These are phyloP conservation scores for Mortierella sp. DNA, from an alignment of 371 early-diverging fungal species.

Conservation along the genomic window DNA sequence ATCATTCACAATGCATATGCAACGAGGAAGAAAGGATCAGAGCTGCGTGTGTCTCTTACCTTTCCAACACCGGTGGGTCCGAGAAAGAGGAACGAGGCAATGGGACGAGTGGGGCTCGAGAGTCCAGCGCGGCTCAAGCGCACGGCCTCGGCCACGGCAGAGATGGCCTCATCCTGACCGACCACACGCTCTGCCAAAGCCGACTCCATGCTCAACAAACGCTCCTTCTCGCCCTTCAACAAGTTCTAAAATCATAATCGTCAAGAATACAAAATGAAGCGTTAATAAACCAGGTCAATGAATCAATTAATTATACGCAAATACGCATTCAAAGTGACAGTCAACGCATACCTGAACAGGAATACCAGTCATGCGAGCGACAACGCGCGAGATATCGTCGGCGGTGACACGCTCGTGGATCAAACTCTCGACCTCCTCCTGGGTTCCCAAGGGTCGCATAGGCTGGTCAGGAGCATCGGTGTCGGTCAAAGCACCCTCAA, in stretches of 20 bases:
- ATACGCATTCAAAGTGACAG: no score
- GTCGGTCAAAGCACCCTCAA: conserved; percentile 32
- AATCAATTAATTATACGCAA: not conserved
- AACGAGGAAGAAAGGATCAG: conserved; percentile 22
- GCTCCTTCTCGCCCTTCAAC: conserved; percentile 85
- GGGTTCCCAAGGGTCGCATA: conserved; percentile 53
- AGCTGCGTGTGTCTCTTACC: conserved; percentile 52
- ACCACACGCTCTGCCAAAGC: conserved; percentile 80
- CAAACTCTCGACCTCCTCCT: conserved; percentile 70
- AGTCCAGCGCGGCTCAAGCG: conserved; percentile 87
- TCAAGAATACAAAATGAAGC: not conserved
- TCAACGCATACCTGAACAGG: conserved; percentile 73
- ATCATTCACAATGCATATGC: not conserved
- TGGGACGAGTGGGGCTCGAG: conserved; percentile 82
- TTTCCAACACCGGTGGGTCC: conserved; percentile 96
- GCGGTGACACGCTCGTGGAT: conserved; percentile 91
- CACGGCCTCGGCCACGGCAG: conserved; percentile 84
- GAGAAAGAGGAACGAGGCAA: conserved; percentile 93
- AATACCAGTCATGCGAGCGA: conserved; percentile 91
- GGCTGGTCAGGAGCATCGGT: conserved; percentile 21
- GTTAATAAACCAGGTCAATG: not conserved
- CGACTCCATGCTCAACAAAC: conserved; percentile 85
- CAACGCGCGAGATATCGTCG: conserved; percentile 89
- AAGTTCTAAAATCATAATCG: conserved; percentile 61
- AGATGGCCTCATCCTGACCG: conserved; percentile 89